Conservation (phyloP, 1,139 yeast genomes). For the Candida albicans region DNA sequence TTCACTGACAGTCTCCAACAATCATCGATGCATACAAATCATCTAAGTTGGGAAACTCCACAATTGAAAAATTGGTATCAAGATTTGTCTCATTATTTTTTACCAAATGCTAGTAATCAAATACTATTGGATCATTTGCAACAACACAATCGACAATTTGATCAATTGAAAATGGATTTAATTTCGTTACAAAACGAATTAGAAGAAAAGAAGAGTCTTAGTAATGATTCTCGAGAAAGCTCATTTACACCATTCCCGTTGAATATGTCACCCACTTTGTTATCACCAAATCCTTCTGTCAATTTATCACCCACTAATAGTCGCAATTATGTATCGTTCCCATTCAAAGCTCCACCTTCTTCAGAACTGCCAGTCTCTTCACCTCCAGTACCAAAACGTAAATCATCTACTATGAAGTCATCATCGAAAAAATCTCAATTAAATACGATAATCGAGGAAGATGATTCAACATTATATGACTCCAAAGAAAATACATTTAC, state of each 20-base stretch:
- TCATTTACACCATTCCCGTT: constrained; percentile 16
- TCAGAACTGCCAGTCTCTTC: constrained; percentile 9
- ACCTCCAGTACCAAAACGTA: constrained; percentile 10
- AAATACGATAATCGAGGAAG: constrained; percentile 15
- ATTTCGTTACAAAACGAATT: constrained; percentile 10
- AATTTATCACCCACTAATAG: background rate
- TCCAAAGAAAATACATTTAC: constrained; percentile 7
- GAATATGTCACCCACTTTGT: constrained; percentile 8
- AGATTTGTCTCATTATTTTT: constrained; percentile 14
- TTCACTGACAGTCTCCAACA: constrained; percentile 14
- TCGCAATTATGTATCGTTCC: background rate
- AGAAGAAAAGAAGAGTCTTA: constrained; percentile 3
- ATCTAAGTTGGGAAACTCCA: constrained; percentile 8
- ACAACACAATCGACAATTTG: constrained; percentile 13
- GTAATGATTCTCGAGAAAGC: constrained; percentile 7
- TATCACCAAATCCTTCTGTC: constrained; percentile 4
- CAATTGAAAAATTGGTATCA: constrained; percentile 12
- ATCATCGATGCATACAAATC: constrained; percentile 11
- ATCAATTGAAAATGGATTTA: constrained; percentile 14
- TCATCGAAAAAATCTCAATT: constrained; percentile 7
- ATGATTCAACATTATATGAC: constrained; percentile 10
- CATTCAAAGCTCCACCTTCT: background rate
- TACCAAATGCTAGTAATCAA: constrained; percentile 14
- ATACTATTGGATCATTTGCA: constrained; percentile 14
- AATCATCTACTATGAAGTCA: constrained; percentile 1